Evolutionary conservation across 495 filamentous ascomycete species (phyloP).

Genomic region (Glarea lozoyensis): DNA sequence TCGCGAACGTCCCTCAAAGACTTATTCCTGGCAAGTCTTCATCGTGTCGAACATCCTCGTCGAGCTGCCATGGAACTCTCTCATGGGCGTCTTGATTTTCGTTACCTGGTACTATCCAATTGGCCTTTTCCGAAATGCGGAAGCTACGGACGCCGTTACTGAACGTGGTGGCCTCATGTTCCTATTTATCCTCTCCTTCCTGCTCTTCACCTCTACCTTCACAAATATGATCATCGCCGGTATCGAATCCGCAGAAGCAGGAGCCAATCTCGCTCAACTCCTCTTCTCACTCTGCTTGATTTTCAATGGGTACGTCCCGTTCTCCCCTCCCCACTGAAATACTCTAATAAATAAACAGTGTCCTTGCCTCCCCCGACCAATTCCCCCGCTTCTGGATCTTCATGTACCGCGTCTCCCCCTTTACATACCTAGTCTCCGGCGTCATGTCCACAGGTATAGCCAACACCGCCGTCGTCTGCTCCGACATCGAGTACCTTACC

Average conservation of each 20-base stretch:
- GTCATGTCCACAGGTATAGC: constrained; percentile 55
- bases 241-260: constrained; percentile 48
- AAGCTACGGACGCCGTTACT: constrained; percentile 32
- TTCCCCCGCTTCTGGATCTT: constrained; percentile 76
- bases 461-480: constrained; percentile 50
- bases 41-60: constrained; percentile 70
- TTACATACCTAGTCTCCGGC: constrained; percentile 59
- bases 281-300: constrained; percentile 55
- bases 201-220: constrained; percentile 63
- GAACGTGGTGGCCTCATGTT: constrained; percentile 33
- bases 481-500: constrained; percentile 47
- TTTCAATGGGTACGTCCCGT: constrained; percentile 53
- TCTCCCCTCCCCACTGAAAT: constrained; percentile 21
- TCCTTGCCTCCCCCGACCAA: constrained; percentile 30
- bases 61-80: constrained; percentile 66
- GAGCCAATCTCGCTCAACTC: constrained; percentile 65
- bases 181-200: constrained; percentile 32
- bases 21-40: constrained; percentile 76
- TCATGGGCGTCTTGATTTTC: constrained; percentile 61
- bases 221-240: constrained; percentile 45
- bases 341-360: constrained; percentile 12
- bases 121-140: constrained; percentile 64
- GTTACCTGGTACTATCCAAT: constrained; percentile 77
- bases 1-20: constrained; percentile 75
- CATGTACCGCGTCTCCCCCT: constrained; percentile 72